Conservation (phyloP, 1,139 yeast genomes). For the Saccharomyces pastorianus region DNA sequence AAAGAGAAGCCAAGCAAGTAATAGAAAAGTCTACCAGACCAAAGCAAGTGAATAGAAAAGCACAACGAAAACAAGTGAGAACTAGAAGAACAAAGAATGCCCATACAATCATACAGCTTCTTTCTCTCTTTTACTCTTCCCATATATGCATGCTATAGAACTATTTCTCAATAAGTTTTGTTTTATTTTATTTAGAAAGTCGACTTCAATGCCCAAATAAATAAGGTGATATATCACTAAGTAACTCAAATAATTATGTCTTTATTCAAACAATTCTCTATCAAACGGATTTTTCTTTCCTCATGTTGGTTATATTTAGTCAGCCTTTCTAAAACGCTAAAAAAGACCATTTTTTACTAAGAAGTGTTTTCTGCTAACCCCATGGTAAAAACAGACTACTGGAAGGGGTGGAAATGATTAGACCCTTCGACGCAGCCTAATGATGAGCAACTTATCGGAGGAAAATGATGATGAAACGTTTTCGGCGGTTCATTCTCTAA, state of each 20-base stretch:
- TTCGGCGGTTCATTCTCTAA: conserved; percentile 12
- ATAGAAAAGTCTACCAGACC: not conserved
- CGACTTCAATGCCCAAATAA: not conserved
- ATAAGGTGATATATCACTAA: not conserved
- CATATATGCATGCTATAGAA: not conserved
- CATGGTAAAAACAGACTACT: not conserved
- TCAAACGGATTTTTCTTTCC: not conserved
- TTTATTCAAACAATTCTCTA: not conserved
- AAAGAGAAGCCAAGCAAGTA: conserved; percentile 1
- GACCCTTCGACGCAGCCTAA: not conserved
- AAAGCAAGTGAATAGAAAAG: not conserved
- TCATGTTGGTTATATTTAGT: not conserved
- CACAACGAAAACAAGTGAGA: not conserved
- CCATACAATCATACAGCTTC: not conserved
- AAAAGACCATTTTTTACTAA: not conserved
- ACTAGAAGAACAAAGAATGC: not conserved
- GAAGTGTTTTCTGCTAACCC: not conserved
- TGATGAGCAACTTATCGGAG: not conserved
- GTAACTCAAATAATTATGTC: not conserved
- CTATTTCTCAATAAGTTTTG: not conserved
- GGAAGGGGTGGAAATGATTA: not conserved
- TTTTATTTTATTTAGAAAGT: not conserved
- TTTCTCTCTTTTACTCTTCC: not conserved
- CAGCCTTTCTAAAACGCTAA: not conserved
- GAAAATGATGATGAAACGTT: conserved; percentile 6